These are phyloP conservation scores for Penstemon barbatus DNA, from an alignment of 257 asterid species.

Conservation along the genomic window DNA sequence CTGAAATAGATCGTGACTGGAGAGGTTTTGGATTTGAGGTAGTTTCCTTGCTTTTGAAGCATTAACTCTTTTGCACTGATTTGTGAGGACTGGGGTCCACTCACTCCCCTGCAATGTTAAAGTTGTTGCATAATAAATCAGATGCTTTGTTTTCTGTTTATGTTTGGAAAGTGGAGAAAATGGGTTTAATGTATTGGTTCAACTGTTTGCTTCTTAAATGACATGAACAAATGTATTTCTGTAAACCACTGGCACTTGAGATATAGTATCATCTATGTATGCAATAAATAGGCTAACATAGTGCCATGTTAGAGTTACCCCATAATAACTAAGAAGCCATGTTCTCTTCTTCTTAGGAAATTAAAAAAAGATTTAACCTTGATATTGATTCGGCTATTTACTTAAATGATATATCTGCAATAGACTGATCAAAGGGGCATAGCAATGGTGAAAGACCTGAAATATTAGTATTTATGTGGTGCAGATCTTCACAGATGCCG, in stretches of 20 bases:
- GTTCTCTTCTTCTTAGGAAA: not conserved
- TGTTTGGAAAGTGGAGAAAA: not conserved
- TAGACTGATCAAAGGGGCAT: not conserved
- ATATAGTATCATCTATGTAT: slow-evolving; percentile 8
- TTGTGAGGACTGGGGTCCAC: not conserved
- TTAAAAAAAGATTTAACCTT: too few relatives aligned
- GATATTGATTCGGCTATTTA: not conserved
- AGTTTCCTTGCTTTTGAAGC: slow-evolving; percentile 19
- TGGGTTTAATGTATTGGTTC: not conserved
- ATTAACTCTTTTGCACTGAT: slow-evolving; percentile 9
- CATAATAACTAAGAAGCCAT: too few relatives aligned
- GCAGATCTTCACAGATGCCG: slow-evolving; percentile 96
- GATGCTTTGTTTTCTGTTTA: slow-evolving; percentile 2
- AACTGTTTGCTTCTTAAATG: not conserved
- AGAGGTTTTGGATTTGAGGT: slow-evolving; percentile 98
- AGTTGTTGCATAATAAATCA: slow-evolving; percentile 9
- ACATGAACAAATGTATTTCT: not conserved
- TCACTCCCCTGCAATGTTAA: not conserved
- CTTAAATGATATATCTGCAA: not conserved
- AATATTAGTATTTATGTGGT: slow-evolving; percentile 21
- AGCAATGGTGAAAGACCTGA: slow-evolving; percentile 18
- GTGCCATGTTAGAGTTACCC: not conserved
- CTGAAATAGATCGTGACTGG: slow-evolving; percentile 96
- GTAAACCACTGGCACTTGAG: not conserved
- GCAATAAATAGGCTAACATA: not conserved